Evolutionary conservation across 2,329 filamentous ascomycete species (phyloP).

Genomic region (Aureobasidium mangrovei): DNA sequence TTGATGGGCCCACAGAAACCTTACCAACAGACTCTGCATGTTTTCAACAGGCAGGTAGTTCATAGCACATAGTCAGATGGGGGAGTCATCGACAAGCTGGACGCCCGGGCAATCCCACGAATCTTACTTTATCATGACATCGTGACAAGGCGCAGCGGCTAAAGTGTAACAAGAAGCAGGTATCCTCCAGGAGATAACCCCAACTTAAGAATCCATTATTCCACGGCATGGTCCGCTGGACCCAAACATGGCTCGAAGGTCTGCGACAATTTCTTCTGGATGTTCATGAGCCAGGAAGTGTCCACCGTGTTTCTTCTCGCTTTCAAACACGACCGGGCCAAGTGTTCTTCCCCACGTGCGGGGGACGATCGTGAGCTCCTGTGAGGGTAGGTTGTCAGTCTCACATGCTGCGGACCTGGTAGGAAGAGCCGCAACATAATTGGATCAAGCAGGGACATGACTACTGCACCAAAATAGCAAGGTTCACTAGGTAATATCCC

Average conservation of each 20-base stretch:
- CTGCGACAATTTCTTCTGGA: slow-evolving; percentile 42
- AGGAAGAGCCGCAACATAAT: background rate
- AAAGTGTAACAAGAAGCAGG: no score
- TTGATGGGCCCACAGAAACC: background rate
- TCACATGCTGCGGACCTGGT: background rate
- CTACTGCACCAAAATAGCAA: background rate
- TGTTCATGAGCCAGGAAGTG: slow-evolving; percentile 53
- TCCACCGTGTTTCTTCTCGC: slow-evolving; percentile 41
- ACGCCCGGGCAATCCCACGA: no score
- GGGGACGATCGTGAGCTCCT: slow-evolving; percentile 47
- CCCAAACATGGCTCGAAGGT: slow-evolving; percentile 50
- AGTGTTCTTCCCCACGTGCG: slow-evolving; percentile 50
- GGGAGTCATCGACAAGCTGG: no score
- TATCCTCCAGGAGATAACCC: background rate
- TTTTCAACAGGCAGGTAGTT: background rate
- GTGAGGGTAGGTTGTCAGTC: background rate
- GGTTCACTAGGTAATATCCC: background rate
- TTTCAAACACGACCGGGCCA: slow-evolving; percentile 50
- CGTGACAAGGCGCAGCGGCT: no score
- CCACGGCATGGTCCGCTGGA: slow-evolving; percentile 27
- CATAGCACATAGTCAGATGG: background rate
- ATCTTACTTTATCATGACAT: no score
- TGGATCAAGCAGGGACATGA: background rate
- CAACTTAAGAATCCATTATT: slow-evolving; percentile 7
- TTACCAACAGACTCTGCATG: background rate